Evolutionary conservation across 2,329 filamentous ascomycete species (phyloP).

Genomic region (Diaporthe eres): DNA sequence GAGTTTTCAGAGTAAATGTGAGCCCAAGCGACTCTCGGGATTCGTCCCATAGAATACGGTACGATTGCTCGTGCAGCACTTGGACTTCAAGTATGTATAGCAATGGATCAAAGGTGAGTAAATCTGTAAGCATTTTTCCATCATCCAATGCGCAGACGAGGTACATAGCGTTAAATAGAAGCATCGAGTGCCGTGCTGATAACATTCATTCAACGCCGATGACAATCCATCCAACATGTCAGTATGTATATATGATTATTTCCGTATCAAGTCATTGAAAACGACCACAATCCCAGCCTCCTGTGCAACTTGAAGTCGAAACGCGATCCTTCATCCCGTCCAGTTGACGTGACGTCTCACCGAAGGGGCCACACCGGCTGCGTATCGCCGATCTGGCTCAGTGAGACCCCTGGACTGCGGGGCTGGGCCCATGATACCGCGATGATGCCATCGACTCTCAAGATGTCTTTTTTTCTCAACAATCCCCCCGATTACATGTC

Average conservation of each 20-base stretch:
- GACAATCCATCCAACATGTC: not conserved
- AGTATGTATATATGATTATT: not conserved
- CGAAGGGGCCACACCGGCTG: not conserved
- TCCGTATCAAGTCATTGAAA: accelerated
- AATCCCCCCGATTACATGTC: too few species aligned
- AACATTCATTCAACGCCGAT: not conserved
- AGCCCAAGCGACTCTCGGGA: too few species aligned
- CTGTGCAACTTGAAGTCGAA: not conserved
- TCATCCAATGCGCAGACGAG: too few species aligned
- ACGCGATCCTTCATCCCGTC: not conserved
- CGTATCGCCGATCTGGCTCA: constrained; percentile 19
- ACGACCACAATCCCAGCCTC: not conserved
- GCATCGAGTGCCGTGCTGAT: too few species aligned
- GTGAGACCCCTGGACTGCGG: constrained; percentile 17
- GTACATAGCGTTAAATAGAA: too few species aligned
- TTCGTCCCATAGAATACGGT: too few species aligned
- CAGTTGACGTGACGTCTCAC: not conserved
- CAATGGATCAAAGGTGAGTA: too few species aligned
- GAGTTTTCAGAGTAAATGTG: too few species aligned
- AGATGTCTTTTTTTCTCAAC: not conserved
- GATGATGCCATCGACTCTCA: constrained; percentile 33
- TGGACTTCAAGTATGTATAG: too few species aligned
- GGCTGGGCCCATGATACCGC: constrained; percentile 24
- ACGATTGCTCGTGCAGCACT: too few species aligned
- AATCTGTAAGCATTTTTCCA: too few species aligned